A percentile compares a stretch with the other conserved stretches of the same genome.
Evolutionary conservation across 805 yeast genomes (phyloP).

Genomic region (Barnettozyma siamensis): DNA sequence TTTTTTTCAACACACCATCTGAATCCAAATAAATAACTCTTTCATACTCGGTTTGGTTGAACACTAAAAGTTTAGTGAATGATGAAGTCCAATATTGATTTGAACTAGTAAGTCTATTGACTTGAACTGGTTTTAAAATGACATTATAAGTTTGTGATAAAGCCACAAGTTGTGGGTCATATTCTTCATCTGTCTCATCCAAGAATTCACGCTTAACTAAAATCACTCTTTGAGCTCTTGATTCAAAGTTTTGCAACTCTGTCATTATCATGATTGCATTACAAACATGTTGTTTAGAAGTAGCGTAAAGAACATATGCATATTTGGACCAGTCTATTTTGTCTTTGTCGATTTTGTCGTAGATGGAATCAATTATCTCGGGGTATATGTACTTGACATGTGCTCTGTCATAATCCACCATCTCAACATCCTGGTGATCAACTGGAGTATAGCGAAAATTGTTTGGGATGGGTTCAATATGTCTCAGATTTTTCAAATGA

Average conservation of each 20-base stretch:
- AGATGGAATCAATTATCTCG: conserved; percentile 17
- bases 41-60: conserved; percentile 43
- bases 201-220: conserved; percentile 31
- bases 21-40: conserved; percentile 53
- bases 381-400: conserved; percentile 20
- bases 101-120: not conserved
- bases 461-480: not conserved
- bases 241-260: conserved; percentile 31
- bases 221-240: conserved; percentile 42
- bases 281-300: conserved; percentile 44
- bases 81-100: conserved; percentile 28
- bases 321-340: conserved; percentile 35
- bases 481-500: too few relatives aligned
- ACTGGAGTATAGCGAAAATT: not conserved
- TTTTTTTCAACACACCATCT: conserved; percentile 39
- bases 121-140: conserved; percentile 12
- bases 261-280: conserved; percentile 45
- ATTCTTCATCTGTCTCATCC: conserved; percentile 11
- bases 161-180: conserved; percentile 2
- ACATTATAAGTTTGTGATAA: conserved; percentile 11
- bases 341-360: conserved; percentile 13
- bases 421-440: not conserved
- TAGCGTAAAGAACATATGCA: conserved; percentile 61
- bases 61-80: conserved; percentile 50
- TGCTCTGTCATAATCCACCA: conserved; percentile 19